Conservation (phyloP, 177 flowering plant genomes). For the Tripterygium wilfordii region DNA sequence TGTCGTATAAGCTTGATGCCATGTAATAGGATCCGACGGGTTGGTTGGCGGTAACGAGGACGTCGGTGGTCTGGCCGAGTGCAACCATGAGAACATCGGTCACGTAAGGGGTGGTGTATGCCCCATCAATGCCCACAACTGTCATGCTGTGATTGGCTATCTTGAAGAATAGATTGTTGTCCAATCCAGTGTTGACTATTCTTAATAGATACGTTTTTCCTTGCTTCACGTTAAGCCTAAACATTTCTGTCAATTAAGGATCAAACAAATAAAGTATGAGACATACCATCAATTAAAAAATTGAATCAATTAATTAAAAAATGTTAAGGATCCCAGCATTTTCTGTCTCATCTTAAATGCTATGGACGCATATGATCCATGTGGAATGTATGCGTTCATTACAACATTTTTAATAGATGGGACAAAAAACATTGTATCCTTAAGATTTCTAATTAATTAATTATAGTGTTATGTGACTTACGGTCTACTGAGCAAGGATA, state of each 20-base stretch:
- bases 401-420: too few species aligned
- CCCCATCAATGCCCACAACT: constrained; percentile 65
- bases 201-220: constrained; percentile 64
- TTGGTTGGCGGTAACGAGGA: constrained; percentile 42
- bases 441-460: too few species aligned
- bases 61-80: constrained; percentile 72
- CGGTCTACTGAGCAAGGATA: constrained; percentile 37
- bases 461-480: constrained; percentile 11
- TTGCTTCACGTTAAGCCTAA: constrained; percentile 13
- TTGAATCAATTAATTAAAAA: too few species aligned
- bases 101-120: constrained; percentile 45
- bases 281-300: too few species aligned
- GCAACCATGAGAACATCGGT: constrained; percentile 53
- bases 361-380: too few species aligned
- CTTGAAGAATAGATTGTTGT: constrained; percentile 64
- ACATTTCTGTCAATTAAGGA: constrained; percentile 3
- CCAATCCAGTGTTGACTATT: constrained; percentile 71
- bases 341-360: too few species aligned
- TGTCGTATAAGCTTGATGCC: constrained; percentile 49
- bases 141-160: constrained; percentile 64
- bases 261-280: too few species aligned
- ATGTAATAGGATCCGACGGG: constrained; percentile 41
- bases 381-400: too few species aligned
- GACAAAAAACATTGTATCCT: too few species aligned
- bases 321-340: too few species aligned